Percentiles rank a stretch among this genome's conserved stretches.
phyloP scores from a whole-genome alignment of 306 rosid genomes.

The Inga laurina region DNA sequence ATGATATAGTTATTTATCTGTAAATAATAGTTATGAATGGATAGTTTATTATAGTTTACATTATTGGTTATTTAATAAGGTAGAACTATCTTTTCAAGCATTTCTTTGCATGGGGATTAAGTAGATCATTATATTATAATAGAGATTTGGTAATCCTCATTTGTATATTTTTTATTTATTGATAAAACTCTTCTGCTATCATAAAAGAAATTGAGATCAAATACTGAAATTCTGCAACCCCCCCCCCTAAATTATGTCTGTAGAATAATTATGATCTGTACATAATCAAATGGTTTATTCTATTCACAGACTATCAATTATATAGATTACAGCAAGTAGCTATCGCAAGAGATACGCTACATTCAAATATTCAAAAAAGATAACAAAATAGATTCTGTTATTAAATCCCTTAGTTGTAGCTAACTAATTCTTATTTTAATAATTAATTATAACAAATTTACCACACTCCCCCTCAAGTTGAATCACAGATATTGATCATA shows the following conservation, averaged over 20 bases:
- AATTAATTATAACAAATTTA: too few relatives aligned
- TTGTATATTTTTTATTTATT: not conserved
- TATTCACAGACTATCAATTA: too few relatives aligned
- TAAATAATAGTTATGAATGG: not conserved
- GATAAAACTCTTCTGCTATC: not conserved
- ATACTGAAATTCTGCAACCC: not conserved
- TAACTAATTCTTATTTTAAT: too few relatives aligned
- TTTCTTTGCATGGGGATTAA: not conserved
- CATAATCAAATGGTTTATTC: too few relatives aligned
- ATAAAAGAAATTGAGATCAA: not conserved
- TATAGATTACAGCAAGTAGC: too few relatives aligned
- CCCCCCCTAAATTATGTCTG: not conserved
- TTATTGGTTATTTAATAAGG: not conserved
- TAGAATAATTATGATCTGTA: too few relatives aligned
- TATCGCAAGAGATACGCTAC: too few relatives aligned
- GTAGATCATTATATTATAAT: not conserved
- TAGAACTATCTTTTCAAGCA: not conserved
- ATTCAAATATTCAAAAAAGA: too few relatives aligned
- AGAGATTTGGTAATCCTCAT: not conserved
- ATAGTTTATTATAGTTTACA: not conserved
- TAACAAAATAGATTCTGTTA: too few relatives aligned
- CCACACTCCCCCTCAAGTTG: too few relatives aligned
- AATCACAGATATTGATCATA: too few relatives aligned
- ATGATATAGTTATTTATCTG: not conserved
- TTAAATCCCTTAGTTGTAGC: too few relatives aligned